Percentiles rank a stretch among this genome's conserved stretches.
Conservation (phyloP, 2,329 filamentous ascomycete genomes). For the Diaporthe citri region DNA sequence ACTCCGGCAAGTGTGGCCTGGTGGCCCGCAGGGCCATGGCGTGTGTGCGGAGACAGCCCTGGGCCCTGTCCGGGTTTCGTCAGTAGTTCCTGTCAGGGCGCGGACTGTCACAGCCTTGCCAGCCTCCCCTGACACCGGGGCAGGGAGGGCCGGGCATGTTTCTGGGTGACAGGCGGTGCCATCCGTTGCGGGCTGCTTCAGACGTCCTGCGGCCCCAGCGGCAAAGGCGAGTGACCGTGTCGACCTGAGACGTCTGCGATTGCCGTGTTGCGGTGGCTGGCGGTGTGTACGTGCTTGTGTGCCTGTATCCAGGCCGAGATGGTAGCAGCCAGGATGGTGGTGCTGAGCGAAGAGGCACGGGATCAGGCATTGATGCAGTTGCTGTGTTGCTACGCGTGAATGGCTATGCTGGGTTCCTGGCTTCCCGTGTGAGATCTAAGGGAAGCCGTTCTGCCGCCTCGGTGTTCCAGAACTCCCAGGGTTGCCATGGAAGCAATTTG, state of each 20-base stretch:
- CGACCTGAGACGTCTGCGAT: constrained; percentile 19
- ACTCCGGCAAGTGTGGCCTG: not conserved
- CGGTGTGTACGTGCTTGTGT: not conserved
- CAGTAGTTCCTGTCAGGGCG: constrained; percentile 34
- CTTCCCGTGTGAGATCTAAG: constrained; percentile 14
- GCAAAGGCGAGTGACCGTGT: constrained; percentile 16
- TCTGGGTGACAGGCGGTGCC: constrained; percentile 33
- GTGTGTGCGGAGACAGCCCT: constrained; percentile 22
- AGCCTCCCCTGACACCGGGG: constrained; percentile 20
- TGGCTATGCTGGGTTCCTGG: not conserved
- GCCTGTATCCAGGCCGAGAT: constrained; percentile 1
- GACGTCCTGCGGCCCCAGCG: constrained; percentile 30
- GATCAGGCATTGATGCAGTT: constrained; percentile 23
- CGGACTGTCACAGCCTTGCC: constrained; percentile 27
- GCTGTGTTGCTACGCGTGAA: constrained; percentile 19
- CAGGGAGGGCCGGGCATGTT: constrained; percentile 22
- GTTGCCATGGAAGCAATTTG: constrained; percentile 39
- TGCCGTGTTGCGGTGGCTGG: constrained; percentile 6
- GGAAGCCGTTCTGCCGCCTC: constrained; percentile 24
- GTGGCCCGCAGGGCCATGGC: constrained; percentile 1
- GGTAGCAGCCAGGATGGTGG: not conserved
- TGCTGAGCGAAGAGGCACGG: not conserved
- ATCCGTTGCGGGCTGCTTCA: constrained; percentile 25
- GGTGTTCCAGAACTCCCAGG: constrained; percentile 31
- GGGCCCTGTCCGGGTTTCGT: constrained; percentile 26